phyloP scores from a whole-genome alignment of 2,329 filamentous ascomycete genomes.

The Elsinoe fawcettii region DNA sequence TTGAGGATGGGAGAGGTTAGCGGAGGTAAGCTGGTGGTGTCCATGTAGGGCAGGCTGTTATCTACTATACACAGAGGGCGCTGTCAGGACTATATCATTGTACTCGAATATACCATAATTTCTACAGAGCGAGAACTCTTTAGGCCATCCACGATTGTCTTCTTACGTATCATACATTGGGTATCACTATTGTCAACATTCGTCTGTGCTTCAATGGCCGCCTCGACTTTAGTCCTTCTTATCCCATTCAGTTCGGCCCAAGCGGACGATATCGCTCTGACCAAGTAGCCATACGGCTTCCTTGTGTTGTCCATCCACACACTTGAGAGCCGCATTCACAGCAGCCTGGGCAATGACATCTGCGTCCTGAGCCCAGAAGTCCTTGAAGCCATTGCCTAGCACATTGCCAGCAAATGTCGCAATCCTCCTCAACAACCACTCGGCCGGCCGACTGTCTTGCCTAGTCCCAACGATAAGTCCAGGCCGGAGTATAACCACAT shows the following conservation, averaged over 20 bases:
- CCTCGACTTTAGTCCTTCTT: constrained; percentile 1
- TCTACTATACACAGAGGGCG: no score
- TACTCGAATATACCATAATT: no score
- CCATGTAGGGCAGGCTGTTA: no score
- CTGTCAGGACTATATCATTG: neutral
- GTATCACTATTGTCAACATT: neutral
- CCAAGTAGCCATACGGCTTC: constrained; percentile 56
- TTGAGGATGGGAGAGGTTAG: no score
- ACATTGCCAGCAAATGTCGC: constrained; percentile 51
- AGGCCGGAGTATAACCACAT: constrained; percentile 65
- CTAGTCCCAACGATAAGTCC: constrained; percentile 68
- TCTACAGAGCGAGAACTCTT: no score
- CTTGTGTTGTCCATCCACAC: constrained; percentile 46
- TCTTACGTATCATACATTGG: neutral
- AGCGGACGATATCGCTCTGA: constrained; percentile 54
- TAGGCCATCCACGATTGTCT: no score
- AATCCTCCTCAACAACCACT: constrained; percentile 49
- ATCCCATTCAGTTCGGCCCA: constrained; percentile 52
- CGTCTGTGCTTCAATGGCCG: neutral
- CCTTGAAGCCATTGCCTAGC: constrained; percentile 45
- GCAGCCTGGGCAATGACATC: constrained; percentile 63
- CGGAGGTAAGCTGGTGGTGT: no score
- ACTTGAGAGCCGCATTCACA: constrained; percentile 49
- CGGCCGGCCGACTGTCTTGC: constrained; percentile 48
- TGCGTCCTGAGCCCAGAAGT: constrained; percentile 65